Evolutionary conservation across 2,329 filamentous ascomycete species (phyloP).

Genomic region (Ophiostoma ips): DNA sequence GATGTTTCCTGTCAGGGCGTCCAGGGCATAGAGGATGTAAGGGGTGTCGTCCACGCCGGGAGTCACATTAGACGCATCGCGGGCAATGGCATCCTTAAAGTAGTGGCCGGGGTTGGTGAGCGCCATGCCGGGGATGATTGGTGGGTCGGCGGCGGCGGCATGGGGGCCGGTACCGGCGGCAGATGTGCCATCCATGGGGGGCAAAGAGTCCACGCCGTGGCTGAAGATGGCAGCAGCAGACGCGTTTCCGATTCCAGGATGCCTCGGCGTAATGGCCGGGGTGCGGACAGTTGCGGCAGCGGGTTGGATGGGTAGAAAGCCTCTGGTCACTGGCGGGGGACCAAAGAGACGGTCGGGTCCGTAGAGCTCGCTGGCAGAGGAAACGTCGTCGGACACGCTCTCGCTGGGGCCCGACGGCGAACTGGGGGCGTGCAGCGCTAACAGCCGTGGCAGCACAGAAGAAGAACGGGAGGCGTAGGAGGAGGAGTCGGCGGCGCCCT

Average conservation of each 20-base stretch:
- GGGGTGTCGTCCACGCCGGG: constrained; percentile 74
- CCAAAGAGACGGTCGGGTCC: constrained; percentile 28
- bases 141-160: not conserved
- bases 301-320: not conserved
- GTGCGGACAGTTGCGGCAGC: not conserved
- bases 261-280: not conserved
- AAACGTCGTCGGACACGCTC: constrained; percentile 16
- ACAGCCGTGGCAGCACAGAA: not conserved
- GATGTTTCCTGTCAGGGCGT: constrained; percentile 63
- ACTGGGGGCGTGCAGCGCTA: constrained; percentile 22
- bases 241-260: not conserved
- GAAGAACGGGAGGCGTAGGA: not conserved
- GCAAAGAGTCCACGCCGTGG: not conserved
- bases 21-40: constrained; percentile 80
- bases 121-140: not conserved
- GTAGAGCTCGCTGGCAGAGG: constrained; percentile 30
- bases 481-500: constrained; percentile 13
- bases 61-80: constrained; percentile 42
- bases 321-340: constrained; percentile 14
- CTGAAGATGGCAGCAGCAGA: not conserved
- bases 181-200: not conserved
- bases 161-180: no score
- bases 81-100: constrained; percentile 38
- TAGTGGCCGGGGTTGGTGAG: constrained; percentile 13
- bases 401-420: constrained; percentile 18